Evolutionary conservation across 306 rosid species (phyloP), one percentile per base, ranked within the genome.

Genomic region (Aeschynomene evenia): DNA sequence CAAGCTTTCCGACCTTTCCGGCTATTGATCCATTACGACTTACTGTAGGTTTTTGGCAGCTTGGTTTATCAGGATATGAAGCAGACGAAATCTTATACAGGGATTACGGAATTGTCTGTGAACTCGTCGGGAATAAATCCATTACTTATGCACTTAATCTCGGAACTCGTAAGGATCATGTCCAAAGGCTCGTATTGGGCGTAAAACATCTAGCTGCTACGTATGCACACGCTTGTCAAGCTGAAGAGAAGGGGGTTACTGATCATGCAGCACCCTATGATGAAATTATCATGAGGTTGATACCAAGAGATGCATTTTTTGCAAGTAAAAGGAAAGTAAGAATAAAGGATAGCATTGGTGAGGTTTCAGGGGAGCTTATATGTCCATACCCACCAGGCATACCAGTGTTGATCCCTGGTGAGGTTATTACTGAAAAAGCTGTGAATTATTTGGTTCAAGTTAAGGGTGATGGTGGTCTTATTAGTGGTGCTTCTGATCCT

Each of bases 381-480:
- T 87, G 87, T 65, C 88, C 96, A 24, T 92, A 87, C 48, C 98
- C 96, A 11, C 98, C 98, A 0, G 98, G 96, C 56, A 83, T 92
- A 72, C 96, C 98, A 0, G 91, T 85, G 34, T 31, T 88, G 78
- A 83, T 85, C 46, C 93, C 98, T 0, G 98, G 98, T 11, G 96
- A 92, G 79, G 69, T 78, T 72, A 80, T 90, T 50, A 81, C 96
- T 0, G 31, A 83, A 73, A 84, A 59, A 64, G 88, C 91, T 53
- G 37, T 86, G 74, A 79, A 80, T 51, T 86, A 92, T 86, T 83
- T 92, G 13, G 50, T 90, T 65, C 74, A 80, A 79, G 81, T 75
- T 55, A 90, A 63, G 70, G 71, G 83, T 63, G 68, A 79, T 51
- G 96, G 90, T 52, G 96, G 85, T 66, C 65, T 40, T 9, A 82